phyloP scores from a whole-genome alignment of 106 monocot genomes.

The Dactylorhiza incarnata region DNA sequence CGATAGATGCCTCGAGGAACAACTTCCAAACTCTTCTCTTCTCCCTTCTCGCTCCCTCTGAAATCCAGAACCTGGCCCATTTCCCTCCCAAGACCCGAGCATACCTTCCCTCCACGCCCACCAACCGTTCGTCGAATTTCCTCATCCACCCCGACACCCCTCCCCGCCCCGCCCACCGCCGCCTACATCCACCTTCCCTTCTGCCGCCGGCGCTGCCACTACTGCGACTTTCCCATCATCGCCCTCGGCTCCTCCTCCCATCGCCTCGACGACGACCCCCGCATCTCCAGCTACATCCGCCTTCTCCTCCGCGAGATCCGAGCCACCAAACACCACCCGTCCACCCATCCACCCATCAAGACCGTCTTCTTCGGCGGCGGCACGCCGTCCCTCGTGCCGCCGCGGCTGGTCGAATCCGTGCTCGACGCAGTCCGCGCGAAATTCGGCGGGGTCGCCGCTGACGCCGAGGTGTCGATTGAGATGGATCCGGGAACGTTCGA shows the following conservation, averaged over 20 bases:
- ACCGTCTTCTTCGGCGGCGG: constrained; percentile 93
- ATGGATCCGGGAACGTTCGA: constrained; percentile 99
- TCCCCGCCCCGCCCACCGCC: constrained; percentile 35
- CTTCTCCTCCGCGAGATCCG: constrained; percentile 72
- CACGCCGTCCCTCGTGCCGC: constrained; percentile 89
- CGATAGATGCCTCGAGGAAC: neutral
- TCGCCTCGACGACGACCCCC: constrained; percentile 33
- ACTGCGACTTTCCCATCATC: constrained; percentile 92
- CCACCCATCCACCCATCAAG: constrained; percentile 30
- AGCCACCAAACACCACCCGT: constrained; percentile 18
- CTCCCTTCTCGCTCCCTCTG: neutral
- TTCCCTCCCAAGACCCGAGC: too few relatives aligned
- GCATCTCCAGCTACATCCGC: constrained; percentile 58
- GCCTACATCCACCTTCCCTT: constrained; percentile 98
- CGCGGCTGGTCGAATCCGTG: constrained; percentile 33
- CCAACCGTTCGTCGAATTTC: constrained; percentile 6
- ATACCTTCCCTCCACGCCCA: neutral
- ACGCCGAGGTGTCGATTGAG: constrained; percentile 81
- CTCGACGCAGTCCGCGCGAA: constrained; percentile 32
- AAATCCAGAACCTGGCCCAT: neutral
- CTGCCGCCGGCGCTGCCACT: constrained; percentile 96
- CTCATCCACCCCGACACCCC: neutral
- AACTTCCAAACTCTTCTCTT: neutral
- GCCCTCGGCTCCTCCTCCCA: constrained; percentile 66
- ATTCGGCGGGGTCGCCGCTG: constrained; percentile 28